phyloP scores from a whole-genome alignment of 805 yeast species.

The Sugiyamaella smithiae region DNA sequence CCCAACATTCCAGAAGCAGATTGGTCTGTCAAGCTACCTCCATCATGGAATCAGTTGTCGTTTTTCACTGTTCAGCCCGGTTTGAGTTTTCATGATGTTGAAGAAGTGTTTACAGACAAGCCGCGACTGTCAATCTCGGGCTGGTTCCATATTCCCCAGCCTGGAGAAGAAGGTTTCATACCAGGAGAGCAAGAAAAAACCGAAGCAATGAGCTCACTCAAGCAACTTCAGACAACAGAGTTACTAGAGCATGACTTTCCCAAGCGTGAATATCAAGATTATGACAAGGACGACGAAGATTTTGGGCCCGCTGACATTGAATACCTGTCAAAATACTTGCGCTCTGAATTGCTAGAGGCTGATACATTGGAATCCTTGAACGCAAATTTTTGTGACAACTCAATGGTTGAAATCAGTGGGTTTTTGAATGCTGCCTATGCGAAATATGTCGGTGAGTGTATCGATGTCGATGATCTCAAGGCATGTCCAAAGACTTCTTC shows the following conservation, averaged over 20 bases:
- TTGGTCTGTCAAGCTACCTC: constrained; percentile 64
- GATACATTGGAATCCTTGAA: constrained; percentile 44
- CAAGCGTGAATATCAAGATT: constrained; percentile 35
- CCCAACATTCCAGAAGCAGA: constrained; percentile 91
- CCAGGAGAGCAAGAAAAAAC: constrained; percentile 80
- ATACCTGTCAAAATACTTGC: constrained; percentile 55
- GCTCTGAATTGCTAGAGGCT: constrained; percentile 47
- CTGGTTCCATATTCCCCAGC: constrained; percentile 98
- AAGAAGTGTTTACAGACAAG: constrained; percentile 89
- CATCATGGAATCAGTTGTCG: constrained; percentile 94
- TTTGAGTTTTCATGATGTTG: constrained; percentile 94
- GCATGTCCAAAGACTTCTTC: constrained; percentile 52
- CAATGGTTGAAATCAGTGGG: constrained; percentile 62
- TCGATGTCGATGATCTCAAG: constrained; percentile 51
- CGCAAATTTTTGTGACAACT: constrained; percentile 58
- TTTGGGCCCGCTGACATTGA: constrained; percentile 43
- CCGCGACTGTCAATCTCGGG: constrained; percentile 94
- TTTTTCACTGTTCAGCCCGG: constrained; percentile 97
- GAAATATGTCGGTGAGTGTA: constrained; percentile 40
- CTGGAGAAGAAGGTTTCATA: constrained; percentile 81
- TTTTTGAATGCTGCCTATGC: constrained; percentile 62
- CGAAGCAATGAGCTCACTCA: constrained; percentile 71
- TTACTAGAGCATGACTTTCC: constrained; percentile 82
- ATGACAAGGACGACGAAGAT: constrained; percentile 10
- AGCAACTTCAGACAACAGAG: constrained; percentile 72